Evolutionary conservation across 352 stramenopile species (phyloP), one percentile per base, ranked within the genome.

Genomic region (Phytophthora ohioensis): DNA sequence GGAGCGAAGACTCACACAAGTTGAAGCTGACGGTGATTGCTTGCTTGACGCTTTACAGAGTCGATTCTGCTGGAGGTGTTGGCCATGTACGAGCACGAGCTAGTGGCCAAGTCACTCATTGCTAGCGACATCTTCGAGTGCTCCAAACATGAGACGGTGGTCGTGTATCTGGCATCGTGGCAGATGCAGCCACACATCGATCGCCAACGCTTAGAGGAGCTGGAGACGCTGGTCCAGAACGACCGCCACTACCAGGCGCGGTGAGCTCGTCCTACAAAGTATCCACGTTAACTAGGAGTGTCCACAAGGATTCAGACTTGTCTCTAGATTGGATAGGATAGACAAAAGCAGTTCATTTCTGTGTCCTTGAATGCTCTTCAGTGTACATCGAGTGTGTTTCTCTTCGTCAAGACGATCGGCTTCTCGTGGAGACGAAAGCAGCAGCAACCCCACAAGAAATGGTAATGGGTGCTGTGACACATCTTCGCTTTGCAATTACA

Each of bases 161-260:
- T 80, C 8, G 15, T 96, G 1, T 96, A 96, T 64, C 74, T 96
- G 45, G 85, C 88, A 4, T 87, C 85, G 7, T 94, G 88, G 88
- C 87, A 96, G 71, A 96, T 96, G 88, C 88, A 96, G 77, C 85
- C 88, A 13, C 85, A 91, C 35, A 76, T 96, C 36, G 76, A 93
- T 61, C 77, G 78, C 7, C 54, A 64, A 39, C 87, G 84, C 21
- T 73, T 94, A 7, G 82, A 91, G 13, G 86, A 94, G 69, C 67
- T 94, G 8, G 71, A 89, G 53, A 72, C 76, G 38, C 56, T 92
- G 34, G 73, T 94, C 48, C 75, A 88, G 59, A 87, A 91, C 53
- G 86, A 92, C 35, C 52, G 63, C 13, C 80, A 91, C 47, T 91
- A 93, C 58, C 67, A 71, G 53, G 39, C 38, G n/a, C 38, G 49